Conservation (phyloP, 257 asterid genomes). For the Solanum rostratum region DNA sequence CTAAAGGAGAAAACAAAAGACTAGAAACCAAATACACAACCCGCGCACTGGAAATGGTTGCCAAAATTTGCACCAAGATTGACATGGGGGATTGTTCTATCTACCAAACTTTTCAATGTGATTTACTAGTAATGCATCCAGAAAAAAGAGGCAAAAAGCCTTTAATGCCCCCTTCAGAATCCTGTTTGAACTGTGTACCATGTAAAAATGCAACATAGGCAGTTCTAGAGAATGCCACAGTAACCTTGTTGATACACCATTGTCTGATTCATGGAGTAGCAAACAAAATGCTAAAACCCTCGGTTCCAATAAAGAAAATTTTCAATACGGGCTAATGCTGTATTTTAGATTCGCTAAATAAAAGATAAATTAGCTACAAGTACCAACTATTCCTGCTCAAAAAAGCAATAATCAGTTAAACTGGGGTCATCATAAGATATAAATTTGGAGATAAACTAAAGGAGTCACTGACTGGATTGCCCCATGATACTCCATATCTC, state of each 20-base stretch:
- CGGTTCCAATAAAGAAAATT: neutral
- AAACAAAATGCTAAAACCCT: neutral
- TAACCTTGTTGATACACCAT: neutral
- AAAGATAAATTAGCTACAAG: neutral
- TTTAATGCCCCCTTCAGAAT: neutral
- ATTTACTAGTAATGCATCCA: neutral
- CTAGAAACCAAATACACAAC: neutral
- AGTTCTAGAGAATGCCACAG: neutral
- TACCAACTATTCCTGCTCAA: neutral
- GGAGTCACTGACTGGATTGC: neutral
- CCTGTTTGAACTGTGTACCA: neutral
- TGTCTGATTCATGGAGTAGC: neutral
- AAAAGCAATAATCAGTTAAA: neutral
- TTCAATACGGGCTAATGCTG: neutral
- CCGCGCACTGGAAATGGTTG: neutral
- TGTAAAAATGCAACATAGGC: neutral
- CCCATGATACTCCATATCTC: neutral
- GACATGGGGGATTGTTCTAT: neutral
- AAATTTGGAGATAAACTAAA: neutral
- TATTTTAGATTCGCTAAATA: neutral
- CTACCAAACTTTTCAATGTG: neutral
- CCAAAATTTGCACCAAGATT: neutral
- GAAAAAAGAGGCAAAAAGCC: neutral
- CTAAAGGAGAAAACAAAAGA: neutral
- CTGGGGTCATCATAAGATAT: neutral